phyloP scores from a whole-genome alignment of 371 early-diverging fungal genomes.

The Dichotomocladium elegans region DNA sequence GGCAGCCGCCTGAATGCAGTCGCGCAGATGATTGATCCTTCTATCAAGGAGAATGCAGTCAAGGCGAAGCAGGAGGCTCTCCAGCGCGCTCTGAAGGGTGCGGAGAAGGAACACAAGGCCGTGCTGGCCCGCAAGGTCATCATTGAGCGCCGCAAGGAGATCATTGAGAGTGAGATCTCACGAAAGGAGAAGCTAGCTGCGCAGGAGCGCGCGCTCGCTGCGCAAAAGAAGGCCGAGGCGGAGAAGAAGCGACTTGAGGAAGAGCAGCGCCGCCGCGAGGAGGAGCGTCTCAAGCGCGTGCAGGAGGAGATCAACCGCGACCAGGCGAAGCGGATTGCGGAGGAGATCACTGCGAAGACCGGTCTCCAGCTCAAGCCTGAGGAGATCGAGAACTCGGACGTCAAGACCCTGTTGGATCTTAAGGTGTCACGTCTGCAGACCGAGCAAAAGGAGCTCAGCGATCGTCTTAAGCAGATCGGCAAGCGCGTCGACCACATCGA shows the following conservation, averaged over 20 bases:
- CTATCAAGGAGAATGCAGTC: slow-evolving; percentile 58
- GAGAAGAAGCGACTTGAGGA: slow-evolving; percentile 83
- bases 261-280: slow-evolving; percentile 81
- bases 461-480: slow-evolving; percentile 68
- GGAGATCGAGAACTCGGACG: slow-evolving; percentile 85
- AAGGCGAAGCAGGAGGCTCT: slow-evolving; percentile 63
- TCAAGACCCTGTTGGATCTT: slow-evolving; percentile 73
- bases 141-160: slow-evolving; percentile 92
- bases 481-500: slow-evolving; percentile 92
- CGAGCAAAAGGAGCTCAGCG: slow-evolving; percentile 79
- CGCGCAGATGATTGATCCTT: slow-evolving; percentile 83
- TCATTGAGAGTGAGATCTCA: slow-evolving; percentile 74
- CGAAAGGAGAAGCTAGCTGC: slow-evolving; percentile 81
- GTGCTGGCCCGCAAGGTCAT: slow-evolving; percentile 76
- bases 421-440: slow-evolving; percentile 91
- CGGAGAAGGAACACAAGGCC: slow-evolving; percentile 81
- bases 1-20: slow-evolving; percentile 80
- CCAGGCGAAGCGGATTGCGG: slow-evolving; percentile 87
- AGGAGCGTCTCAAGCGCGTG: slow-evolving; percentile 74
- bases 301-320: slow-evolving; percentile 78
- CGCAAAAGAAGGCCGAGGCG: slow-evolving; percentile 82
- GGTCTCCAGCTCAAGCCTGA: slow-evolving; percentile 77
- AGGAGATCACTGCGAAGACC: slow-evolving; percentile 78
- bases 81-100: slow-evolving; percentile 58
- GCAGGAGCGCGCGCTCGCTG: slow-evolving; percentile 65